These are phyloP conservation scores for Claviceps monticola DNA, from an alignment of 2,329 filamentous ascomycete genomes.

Conservation along the genomic window DNA sequence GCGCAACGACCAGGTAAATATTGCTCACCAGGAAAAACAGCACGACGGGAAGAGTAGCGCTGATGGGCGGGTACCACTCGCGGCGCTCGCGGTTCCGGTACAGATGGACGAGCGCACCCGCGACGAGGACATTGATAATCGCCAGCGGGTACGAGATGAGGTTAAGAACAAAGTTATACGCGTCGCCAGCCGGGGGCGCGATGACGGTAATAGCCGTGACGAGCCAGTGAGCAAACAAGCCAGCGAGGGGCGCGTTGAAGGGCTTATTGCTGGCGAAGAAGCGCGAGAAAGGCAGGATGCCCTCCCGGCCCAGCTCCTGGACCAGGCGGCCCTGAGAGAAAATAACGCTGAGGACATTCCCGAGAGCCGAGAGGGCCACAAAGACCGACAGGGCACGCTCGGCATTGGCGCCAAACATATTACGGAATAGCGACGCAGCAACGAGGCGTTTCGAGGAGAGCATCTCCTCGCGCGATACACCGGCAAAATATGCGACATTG, in stretches of 20 bases:
- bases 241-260: constrained; percentile 47
- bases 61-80: constrained; percentile 41
- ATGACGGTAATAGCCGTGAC: constrained; percentile 53
- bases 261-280: constrained; percentile 52
- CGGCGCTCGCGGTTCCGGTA: constrained; percentile 33
- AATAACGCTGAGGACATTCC: constrained; percentile 53
- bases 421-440: constrained; percentile 40
- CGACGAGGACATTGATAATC: constrained; percentile 41
- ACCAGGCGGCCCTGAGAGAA: constrained; percentile 55
- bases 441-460: constrained; percentile 35
- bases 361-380: constrained; percentile 53
- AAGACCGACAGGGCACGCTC: constrained; percentile 50
- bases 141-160: constrained; percentile 52
- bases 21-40: constrained; percentile 48
- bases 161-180: constrained; percentile 49
- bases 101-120: constrained; percentile 37
- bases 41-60: constrained; percentile 37
- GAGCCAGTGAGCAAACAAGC: constrained; percentile 49
- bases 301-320: constrained; percentile 52
- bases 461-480: constrained; percentile 39
- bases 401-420: constrained; percentile 38
- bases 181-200: constrained; percentile 52
- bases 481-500: constrained; percentile 55
- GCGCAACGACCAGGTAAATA: constrained; percentile 45
- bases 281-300: constrained; percentile 47